These are phyloP conservation scores for Sarocladiaceae sp. DNA, from an alignment of 2,329 filamentous ascomycete genomes.

Conservation along the genomic window DNA sequence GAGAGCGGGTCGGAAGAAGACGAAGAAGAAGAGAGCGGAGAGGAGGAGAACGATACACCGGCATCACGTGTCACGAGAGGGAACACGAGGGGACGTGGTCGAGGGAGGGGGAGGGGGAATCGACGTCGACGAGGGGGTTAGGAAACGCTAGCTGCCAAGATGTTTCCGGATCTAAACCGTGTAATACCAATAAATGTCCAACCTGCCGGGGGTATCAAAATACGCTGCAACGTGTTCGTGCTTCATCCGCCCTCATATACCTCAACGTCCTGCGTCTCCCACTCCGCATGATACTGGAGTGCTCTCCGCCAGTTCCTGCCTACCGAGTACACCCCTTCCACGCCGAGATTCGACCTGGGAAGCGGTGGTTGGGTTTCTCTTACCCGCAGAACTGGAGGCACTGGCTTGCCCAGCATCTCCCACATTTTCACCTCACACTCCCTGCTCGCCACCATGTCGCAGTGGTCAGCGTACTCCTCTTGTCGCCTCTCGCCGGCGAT, in stretches of 20 bases:
- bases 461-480: constrained; percentile 36
- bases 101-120: constrained; percentile 7
- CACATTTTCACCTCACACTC: constrained; percentile 40
- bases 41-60: constrained; percentile 11
- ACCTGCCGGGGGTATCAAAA: neutral
- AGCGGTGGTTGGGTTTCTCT: constrained; percentile 21
- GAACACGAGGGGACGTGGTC: neutral
- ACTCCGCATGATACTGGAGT: constrained; percentile 32
- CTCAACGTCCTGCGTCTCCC: constrained; percentile 28
- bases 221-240: neutral
- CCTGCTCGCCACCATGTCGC: constrained; percentile 33
- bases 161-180: too few relatives aligned
- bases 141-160: too few relatives aligned
- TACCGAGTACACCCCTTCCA: constrained; percentile 30
- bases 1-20: constrained; percentile 25
- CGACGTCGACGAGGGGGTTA: constrained; percentile 3
- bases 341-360: constrained; percentile 22
- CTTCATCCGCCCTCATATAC: neutral
- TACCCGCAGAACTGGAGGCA: constrained; percentile 27
- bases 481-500: constrained; percentile 35
- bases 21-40: constrained; percentile 23
- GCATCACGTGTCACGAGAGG: constrained; percentile 8
- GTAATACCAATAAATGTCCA: too few relatives aligned
- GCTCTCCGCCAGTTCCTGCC: constrained; percentile 32
- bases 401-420: constrained; percentile 33